Evolutionary conservation across 805 yeast species (phyloP).

Genomic region (Nakazawaea ambrosiae): DNA sequence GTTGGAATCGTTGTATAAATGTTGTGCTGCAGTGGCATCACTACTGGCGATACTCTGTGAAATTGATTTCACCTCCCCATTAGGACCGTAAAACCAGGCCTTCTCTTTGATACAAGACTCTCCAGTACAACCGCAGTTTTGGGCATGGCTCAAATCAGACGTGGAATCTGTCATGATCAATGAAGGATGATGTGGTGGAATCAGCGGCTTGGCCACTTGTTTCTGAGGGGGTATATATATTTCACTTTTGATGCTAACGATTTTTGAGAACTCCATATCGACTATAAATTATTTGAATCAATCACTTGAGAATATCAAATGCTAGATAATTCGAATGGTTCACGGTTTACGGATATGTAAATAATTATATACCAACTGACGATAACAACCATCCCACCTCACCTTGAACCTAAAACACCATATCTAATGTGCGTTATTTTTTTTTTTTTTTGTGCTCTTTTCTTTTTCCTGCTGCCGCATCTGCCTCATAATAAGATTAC

Average conservation of each 20-base stretch:
- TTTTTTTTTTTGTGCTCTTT: no score
- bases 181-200: slow-evolving; percentile 28
- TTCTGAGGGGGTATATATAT: slow-evolving; percentile 25
- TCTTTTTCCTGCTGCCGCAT: no score
- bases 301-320: not conserved
- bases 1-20: slow-evolving; percentile 17
- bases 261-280: slow-evolving; percentile 25
- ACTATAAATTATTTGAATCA: not conserved
- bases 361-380: not conserved
- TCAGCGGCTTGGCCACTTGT: slow-evolving; percentile 15
- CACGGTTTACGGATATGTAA: no score
- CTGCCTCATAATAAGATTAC: no score
- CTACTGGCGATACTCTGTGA: slow-evolving; percentile 20
- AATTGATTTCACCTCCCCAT: slow-evolving; percentile 24
- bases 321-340: no score
- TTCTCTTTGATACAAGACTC: slow-evolving; percentile 24
- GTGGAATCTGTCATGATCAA: slow-evolving; percentile 25
- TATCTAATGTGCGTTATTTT: no score
- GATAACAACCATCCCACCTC: not conserved
- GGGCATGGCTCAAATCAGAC: slow-evolving; percentile 18
- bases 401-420: no score
- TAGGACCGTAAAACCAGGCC: slow-evolving; percentile 29
- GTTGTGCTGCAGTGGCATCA: slow-evolving; percentile 23
- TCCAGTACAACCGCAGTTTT: slow-evolving; percentile 28
- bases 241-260: slow-evolving; percentile 22